A percentile compares a stretch with the other conserved stretches of the same genome.
Evolutionary conservation across 352 stramenopile species (phyloP).

Genomic region (Phytophthora sojae): DNA sequence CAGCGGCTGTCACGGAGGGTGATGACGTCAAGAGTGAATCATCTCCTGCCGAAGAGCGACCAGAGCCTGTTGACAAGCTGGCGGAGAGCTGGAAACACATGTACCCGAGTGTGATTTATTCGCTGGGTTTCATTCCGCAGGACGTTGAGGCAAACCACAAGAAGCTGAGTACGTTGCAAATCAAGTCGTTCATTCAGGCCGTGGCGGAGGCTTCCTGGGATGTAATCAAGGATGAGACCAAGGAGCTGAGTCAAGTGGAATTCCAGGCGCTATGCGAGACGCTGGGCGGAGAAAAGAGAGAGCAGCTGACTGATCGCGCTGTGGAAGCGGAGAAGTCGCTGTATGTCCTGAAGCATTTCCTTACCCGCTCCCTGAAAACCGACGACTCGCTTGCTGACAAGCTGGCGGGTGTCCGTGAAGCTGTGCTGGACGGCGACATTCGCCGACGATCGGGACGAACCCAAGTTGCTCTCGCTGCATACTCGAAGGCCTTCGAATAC

Average conservation of each 20-base stretch:
- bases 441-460: conserved; percentile 55
- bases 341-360: conserved; percentile 75
- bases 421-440: conserved; percentile 70
- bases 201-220: conserved; percentile 74
- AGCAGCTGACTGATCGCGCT: conserved; percentile 41
- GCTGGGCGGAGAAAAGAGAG: conserved; percentile 42
- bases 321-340: conserved; percentile 52
- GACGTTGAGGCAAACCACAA: conserved; percentile 50
- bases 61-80: conserved; percentile 19
- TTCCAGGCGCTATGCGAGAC: conserved; percentile 84
- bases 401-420: conserved; percentile 56
- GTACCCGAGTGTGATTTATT: conserved; percentile 78
- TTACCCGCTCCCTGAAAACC: conserved; percentile 61
- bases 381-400: conserved; percentile 61
- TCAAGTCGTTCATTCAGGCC: conserved; percentile 88
- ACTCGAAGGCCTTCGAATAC: conserved; percentile 65
- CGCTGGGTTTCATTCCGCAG: conserved; percentile 69
- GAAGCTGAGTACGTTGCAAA: conserved; percentile 83
- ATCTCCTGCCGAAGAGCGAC: conserved; percentile 11
- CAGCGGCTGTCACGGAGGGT: conserved; percentile 7
- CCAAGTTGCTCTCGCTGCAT: conserved; percentile 64
- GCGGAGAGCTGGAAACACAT: conserved; percentile 58
- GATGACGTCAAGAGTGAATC: conserved; percentile 12
- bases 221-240: conserved; percentile 51
- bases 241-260: conserved; percentile 67